Evolutionary conservation across 345 rosid genomes (phyloP).

Genomic region (Cochlearia excelsa): DNA sequence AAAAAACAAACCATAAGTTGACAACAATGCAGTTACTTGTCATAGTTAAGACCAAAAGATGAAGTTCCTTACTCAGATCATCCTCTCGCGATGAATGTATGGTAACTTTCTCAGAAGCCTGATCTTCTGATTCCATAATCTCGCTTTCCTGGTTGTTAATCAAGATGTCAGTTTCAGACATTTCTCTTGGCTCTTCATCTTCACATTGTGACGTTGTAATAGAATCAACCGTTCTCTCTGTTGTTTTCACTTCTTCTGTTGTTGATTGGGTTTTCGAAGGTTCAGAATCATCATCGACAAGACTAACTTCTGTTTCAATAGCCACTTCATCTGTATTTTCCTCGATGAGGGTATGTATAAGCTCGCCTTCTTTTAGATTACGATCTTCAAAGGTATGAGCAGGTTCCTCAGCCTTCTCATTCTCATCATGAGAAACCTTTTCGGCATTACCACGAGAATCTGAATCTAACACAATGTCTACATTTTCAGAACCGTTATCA

Average conservation of each 20-base stretch:
- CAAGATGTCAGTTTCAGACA: constrained; percentile 36
- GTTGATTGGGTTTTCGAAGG: constrained; percentile 15
- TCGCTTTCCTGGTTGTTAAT: constrained; percentile 36
- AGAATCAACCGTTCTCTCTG: constrained; percentile 35
- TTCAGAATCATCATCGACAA: background rate
- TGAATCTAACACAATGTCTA: constrained; percentile 19
- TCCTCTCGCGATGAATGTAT: constrained; percentile 32
- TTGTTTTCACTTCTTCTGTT: constrained; percentile 23
- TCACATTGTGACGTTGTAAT: constrained; percentile 29
- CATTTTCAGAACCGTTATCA: constrained; percentile 31
- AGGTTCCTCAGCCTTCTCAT: constrained; percentile 31
- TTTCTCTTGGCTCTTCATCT: constrained; percentile 38
- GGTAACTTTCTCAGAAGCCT: constrained; percentile 25
- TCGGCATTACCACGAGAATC: constrained; percentile 28
- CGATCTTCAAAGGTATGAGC: constrained; percentile 35
- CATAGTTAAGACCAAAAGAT: constrained; percentile 16
- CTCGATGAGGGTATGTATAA: constrained; percentile 26
- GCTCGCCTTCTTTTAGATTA: constrained; percentile 17
- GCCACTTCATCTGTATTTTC: constrained; percentile 37
- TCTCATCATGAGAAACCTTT: constrained; percentile 34
- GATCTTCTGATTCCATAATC: constrained; percentile 38
- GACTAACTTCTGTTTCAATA: constrained; percentile 28
- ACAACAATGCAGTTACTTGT: constrained; percentile 23
- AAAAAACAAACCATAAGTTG: constrained; percentile 20
- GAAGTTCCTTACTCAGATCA: constrained; percentile 42